Percentiles rank a stretch among this genome's conserved stretches.
Evolutionary conservation across 345 rosid genomes (phyloP).

Genomic region (Litchi chinensis): DNA sequence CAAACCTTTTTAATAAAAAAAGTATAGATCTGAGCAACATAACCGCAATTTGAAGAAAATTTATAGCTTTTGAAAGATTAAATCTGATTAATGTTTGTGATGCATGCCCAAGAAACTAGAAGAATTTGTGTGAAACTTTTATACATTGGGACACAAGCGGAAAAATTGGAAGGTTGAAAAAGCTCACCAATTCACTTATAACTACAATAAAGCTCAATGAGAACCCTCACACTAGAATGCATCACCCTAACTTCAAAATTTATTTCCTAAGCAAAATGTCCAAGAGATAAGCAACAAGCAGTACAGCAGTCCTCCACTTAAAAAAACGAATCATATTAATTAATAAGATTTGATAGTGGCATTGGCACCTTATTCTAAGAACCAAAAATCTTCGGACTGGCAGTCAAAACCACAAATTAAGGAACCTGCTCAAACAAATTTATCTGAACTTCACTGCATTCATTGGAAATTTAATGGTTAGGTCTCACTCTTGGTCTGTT

Average conservation of each 20-base stretch:
- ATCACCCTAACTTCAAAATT: not conserved
- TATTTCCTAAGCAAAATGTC: not conserved
- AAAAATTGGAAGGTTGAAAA: no score
- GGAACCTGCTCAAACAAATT: not conserved
- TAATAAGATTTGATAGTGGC: not conserved
- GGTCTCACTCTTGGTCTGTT: not conserved
- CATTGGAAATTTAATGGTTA: not conserved
- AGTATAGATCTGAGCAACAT: not conserved
- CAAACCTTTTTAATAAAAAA: not conserved
- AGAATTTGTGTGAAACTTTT: not conserved
- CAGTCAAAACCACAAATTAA: not conserved
- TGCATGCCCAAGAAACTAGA: not conserved
- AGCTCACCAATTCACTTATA: no score
- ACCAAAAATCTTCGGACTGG: not conserved
- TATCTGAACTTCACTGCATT: not conserved
- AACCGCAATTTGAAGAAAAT: not conserved
- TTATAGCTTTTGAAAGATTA: not conserved
- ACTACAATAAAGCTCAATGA: not conserved
- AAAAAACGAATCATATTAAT: no score
- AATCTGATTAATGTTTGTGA: not conserved
- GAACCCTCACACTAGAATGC: slow-evolving; percentile 5
- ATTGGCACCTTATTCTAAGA: not conserved
- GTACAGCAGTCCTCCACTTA: not conserved
- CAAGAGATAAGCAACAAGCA: not conserved
- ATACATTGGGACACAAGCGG: not conserved